Base-by-base conservation (phyloP, 2,329 filamentous ascomycete genomes). In the Penicillium concentricum region DNA sequence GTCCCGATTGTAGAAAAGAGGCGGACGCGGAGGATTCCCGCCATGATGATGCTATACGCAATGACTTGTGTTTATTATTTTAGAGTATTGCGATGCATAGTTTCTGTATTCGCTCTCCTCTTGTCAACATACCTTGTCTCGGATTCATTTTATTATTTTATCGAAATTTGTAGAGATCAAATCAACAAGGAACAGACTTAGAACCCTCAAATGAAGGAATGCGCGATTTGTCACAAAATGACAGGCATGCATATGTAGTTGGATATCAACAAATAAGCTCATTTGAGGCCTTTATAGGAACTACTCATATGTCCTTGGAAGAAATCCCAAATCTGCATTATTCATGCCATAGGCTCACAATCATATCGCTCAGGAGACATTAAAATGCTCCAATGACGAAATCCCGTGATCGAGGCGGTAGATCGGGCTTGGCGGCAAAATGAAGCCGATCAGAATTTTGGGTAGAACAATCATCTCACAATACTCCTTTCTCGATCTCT, bases 381-480 rank as follows among this genome's bases (percentile, higher is more conserved):
- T 12, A 28, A 46, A 32, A 35, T 22, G 4, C 32, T 16, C n/a
- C 43, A 34, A 51, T 54, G 55, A 43, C 51, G 24, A 22, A 49
- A 57, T 43, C 52, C 52, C 52, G 52, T 41, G 52, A 48, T 54
- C 18, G 22, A 69, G 67, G 67, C 64, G 43, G 20, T 45, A 18
- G 35, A 15, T 58, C 58, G 57, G 60, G 26, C 53, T 63, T 65
- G 63, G 60, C 66, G 61, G 62, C 67, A 67, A 70, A 69, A 69
- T 67, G 67, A 69, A 62, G 62, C 69, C 67, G 67, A 65, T 56
- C 67, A 67, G 64, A 72, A 67, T 64, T 72, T 72, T 71, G 67
- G 67, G 65, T 55, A 57, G 55, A 60, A 57, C 39, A 52, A 56
- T 20, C 54, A 41, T 35, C 48, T 52, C 26, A 34, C 42, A 54